phyloP scores from a whole-genome alignment of 805 yeast species.

The Pichia deserticola region DNA sequence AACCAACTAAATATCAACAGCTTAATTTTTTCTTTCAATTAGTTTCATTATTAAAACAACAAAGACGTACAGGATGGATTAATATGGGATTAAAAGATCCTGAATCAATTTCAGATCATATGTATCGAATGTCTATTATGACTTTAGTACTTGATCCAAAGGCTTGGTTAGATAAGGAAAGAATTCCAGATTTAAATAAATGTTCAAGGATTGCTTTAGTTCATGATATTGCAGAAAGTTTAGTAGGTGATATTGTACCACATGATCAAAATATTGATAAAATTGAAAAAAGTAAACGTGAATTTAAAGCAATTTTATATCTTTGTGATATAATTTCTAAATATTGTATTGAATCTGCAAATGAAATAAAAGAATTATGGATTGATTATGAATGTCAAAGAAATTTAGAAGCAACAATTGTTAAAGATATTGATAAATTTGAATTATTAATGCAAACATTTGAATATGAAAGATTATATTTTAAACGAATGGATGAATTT shows the following conservation, averaged over 20 bases:
- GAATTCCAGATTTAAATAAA: slow-evolving; percentile 42
- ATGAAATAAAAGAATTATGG: slow-evolving; percentile 68
- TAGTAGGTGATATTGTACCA: slow-evolving; percentile 95
- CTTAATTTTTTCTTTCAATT: slow-evolving; percentile 43
- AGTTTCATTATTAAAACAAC: slow-evolving; percentile 63
- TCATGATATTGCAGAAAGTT: slow-evolving; percentile 90
- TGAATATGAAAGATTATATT: slow-evolving; percentile 69
- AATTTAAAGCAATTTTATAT: slow-evolving; percentile 62
- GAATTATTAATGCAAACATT: slow-evolving; percentile 78
- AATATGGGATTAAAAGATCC: slow-evolving; percentile 52
- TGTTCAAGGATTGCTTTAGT: slow-evolving; percentile 83
- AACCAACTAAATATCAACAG: slow-evolving; percentile 18
- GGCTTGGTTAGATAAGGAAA: slow-evolving; percentile 10
- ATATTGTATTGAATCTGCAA: slow-evolving; percentile 56
- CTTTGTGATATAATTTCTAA: slow-evolving; percentile 52
- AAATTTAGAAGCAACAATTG: slow-evolving; percentile 76
- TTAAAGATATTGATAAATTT: slow-evolving; percentile 89
- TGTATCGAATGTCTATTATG: slow-evolving; percentile 91
- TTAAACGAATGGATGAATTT: slow-evolving; percentile 63
- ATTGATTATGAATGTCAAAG: slow-evolving; percentile 82
- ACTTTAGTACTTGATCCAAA: slow-evolving; percentile 36
- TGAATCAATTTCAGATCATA: slow-evolving; percentile 85
- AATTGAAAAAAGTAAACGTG: slow-evolving; percentile 79
- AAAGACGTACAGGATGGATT: slow-evolving; percentile 91
- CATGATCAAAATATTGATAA: slow-evolving; percentile 57